These are phyloP conservation scores for Diaporthe humulicola DNA, from an alignment of 2,329 filamentous ascomycete genomes.

Conservation along the genomic window DNA sequence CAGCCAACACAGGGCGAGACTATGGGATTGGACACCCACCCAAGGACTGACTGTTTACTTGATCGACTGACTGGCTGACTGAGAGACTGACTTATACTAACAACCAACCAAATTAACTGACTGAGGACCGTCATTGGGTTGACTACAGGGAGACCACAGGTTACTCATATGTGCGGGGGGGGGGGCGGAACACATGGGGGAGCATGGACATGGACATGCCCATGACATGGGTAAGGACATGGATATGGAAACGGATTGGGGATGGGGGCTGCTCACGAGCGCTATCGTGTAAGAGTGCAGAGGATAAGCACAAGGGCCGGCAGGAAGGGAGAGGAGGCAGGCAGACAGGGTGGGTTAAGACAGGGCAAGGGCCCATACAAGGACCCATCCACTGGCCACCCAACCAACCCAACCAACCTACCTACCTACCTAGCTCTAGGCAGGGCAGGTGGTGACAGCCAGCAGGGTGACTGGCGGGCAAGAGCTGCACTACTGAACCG, in stretches of 20 bases:
- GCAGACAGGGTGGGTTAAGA: slow-evolving; percentile 14
- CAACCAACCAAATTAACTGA: not conserved
- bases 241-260: slow-evolving; percentile 27
- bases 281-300: not conserved
- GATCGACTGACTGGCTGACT: not conserved
- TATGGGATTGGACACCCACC: not conserved
- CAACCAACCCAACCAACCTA: not conserved
- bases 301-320: not conserved
- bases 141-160: not conserved
- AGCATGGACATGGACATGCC: not conserved
- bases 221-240: slow-evolving; percentile 11
- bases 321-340: slow-evolving; percentile 2
- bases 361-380: slow-evolving; percentile 5
- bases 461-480: not conserved
- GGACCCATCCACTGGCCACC: not conserved
- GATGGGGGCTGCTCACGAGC: slow-evolving; percentile 20
- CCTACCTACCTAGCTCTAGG: too few species aligned
- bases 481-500: slow-evolving; percentile 18
- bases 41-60: not conserved
- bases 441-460: not conserved
- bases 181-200: slow-evolving; percentile 11
- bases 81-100: too few species aligned
- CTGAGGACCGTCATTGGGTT: not conserved
- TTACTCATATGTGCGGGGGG: not conserved
- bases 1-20: not conserved